Percentiles rank a stretch among this genome's conserved stretches.
These are phyloP conservation scores for Chytriomyces sp. DNA, from an alignment of 192 early-diverging fungal genomes.

Conservation along the genomic window DNA sequence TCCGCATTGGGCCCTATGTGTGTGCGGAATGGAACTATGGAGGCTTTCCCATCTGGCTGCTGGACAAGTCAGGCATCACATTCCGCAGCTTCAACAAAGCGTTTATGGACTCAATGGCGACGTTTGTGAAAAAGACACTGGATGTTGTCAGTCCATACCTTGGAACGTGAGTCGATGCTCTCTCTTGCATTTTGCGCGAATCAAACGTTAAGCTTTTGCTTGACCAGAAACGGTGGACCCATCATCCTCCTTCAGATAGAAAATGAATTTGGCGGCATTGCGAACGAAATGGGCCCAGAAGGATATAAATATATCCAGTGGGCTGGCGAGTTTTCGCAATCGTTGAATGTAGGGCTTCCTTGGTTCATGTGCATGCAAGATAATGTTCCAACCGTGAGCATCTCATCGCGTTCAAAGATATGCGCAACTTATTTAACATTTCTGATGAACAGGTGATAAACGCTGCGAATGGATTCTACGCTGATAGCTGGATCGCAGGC, in stretches of 20 bases:
- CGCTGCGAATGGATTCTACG: conserved; percentile 62
- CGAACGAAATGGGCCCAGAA: conserved; percentile 21
- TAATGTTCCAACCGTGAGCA: conserved; percentile 38
- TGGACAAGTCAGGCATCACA: conserved; percentile 52
- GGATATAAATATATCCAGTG: conserved; percentile 48
- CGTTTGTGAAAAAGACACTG: conserved; percentile 52
- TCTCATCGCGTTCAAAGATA: neutral
- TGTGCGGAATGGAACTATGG: conserved; percentile 69
- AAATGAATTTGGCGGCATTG: conserved; percentile 63
- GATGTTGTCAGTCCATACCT: conserved; percentile 45
- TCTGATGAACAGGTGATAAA: conserved; percentile 45
- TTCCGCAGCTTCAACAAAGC: conserved; percentile 56
- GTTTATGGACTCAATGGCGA: conserved; percentile 50
- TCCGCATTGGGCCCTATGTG: conserved; percentile 68
- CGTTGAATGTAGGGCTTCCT: conserved; percentile 53
- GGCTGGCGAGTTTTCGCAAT: conserved; percentile 47
- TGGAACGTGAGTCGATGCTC: conserved; percentile 14
- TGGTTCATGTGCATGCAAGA: conserved; percentile 71
- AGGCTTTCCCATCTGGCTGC: conserved; percentile 65
- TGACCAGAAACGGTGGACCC: conserved; percentile 57
- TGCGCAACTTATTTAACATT: neutral
- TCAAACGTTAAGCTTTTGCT: neutral
- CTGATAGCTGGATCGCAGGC: conserved; percentile 51
- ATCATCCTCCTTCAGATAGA: conserved; percentile 69
- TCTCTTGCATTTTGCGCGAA: no score